Percentiles rank a stretch among this genome's conserved stretches.
Evolutionary conservation across 768 basidiomycete genomes (phyloP).

Genomic region (Pleurotus platypus): DNA sequence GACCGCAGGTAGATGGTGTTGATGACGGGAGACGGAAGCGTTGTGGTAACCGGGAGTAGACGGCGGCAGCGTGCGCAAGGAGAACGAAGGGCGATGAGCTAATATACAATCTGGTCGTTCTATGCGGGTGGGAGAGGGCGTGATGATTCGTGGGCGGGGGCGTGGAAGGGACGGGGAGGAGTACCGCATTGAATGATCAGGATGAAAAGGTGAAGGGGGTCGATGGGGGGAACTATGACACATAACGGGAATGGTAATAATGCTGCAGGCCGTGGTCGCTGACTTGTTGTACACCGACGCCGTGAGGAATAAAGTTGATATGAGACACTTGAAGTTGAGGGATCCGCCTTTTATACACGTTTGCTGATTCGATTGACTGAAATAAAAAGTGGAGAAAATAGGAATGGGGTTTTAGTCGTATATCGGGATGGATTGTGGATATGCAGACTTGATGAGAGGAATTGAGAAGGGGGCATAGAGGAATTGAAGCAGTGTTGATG

Average conservation of each 20-base stretch:
- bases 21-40: not conserved
- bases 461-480: constrained; percentile 1
- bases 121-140: not conserved
- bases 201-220: not conserved
- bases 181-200: not conserved
- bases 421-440: constrained; percentile 1
- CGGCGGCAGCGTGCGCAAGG: constrained; percentile 1
- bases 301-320: not conserved
- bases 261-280: constrained; percentile 4
- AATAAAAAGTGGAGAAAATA: not conserved
- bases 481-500: not conserved
- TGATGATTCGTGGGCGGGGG: not conserved
- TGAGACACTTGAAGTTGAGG: constrained; percentile 7
- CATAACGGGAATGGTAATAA: not conserved
- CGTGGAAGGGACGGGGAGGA: not conserved
- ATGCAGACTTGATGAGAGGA: constrained; percentile 6
- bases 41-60: not conserved
- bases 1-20: not conserved
- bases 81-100: constrained; percentile 1
- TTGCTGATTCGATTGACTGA: constrained; percentile 8
- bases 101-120: constrained; percentile 3
- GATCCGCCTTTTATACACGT: constrained; percentile 10
- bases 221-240: constrained; percentile 3
- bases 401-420: not conserved
- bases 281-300: constrained; percentile 6